Conservation (phyloP, 768 basidiomycete species). For the Asterophora parasitica region DNA sequence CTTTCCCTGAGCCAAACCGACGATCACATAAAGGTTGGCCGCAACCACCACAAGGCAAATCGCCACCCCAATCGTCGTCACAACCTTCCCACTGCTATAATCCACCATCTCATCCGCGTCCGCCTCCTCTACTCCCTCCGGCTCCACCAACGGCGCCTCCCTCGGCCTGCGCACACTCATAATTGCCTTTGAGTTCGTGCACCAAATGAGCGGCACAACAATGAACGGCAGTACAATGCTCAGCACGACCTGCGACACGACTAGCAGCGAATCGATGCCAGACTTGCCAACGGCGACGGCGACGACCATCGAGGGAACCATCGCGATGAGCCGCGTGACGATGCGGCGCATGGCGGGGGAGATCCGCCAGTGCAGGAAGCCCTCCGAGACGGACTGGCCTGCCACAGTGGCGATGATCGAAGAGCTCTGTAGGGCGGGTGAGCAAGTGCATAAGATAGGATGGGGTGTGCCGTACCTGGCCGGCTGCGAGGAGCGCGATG, state of each 20-base stretch:
- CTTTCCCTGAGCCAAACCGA: slow-evolving; percentile 38
- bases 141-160: slow-evolving; percentile 17
- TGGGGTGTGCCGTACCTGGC: slow-evolving; percentile 48
- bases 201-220: slow-evolving; percentile 72
- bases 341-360: slow-evolving; percentile 77
- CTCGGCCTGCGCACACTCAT: slow-evolving; percentile 60
- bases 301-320: slow-evolving; percentile 79
- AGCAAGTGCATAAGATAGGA: neutral
- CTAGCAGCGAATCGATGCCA: slow-evolving; percentile 77
- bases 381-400: slow-evolving; percentile 88
- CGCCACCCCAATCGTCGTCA: slow-evolving; percentile 43
- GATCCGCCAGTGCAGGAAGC: slow-evolving; percentile 82
- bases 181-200: slow-evolving; percentile 65
- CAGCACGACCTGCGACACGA: slow-evolving; percentile 80
- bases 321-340: slow-evolving; percentile 73
- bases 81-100: slow-evolving; percentile 56
- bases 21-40: slow-evolving; percentile 77
- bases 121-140: slow-evolving; percentile 15
- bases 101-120: slow-evolving; percentile 42
- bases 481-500: slow-evolving; percentile 75
- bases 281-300: slow-evolving; percentile 63
- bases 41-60: slow-evolving; percentile 64
- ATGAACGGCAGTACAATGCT: slow-evolving; percentile 84
- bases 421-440: slow-evolving; percentile 47
- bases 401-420: slow-evolving; percentile 87